Evolutionary conservation across 1,284 basidiomycete species (phyloP), one percentile per base, ranked within the genome.

Genomic region (Fomitopsis schrenkii): DNA sequence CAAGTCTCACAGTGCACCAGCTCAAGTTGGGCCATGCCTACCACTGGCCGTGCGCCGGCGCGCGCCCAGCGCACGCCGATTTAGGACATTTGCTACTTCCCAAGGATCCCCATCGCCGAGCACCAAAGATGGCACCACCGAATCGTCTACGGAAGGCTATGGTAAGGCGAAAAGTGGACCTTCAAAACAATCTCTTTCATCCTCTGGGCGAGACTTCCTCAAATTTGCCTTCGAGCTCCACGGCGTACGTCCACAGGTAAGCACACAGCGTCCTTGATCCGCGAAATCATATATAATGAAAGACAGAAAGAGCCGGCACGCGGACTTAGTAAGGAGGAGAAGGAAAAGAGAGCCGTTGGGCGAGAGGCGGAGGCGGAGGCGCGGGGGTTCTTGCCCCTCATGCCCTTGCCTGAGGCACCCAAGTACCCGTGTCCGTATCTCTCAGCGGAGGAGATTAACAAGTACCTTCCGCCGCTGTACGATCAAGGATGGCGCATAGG

Each of bases 401-500:
- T 63, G 6, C 22, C 45, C 5, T 61, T 68, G 5, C 69, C 69
- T 17, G 42, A 38, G 0, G 60, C 62, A 8, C 69, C 69, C 0
- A 62, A 56, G 2, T 71, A 67, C 33, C 69, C 69, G 1, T 69
- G 68, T 41, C 68, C 68, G 8, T 65, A 66, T 44, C 57, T 71
- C 14, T 63, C 59, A 0, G 59, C 66, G 19, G 67, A 65, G 12
- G 75, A 79, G 44, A 68, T 78, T 12, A 66, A 67, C 46, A 64
- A 58, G 8, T 76, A 70, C 54, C 65, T 79, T 19, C 50, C 41
- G 22, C 72, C 74, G 0, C 67, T 80, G 1, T 69, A 78, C 62
- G 59, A 63, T 15, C 68, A 67, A 22, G 71, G 69, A 14, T 80
- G 78, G 79, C 64, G 69, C 22, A 63, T 76, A 64, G 61, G 62